These are phyloP conservation scores for Salix purpurea DNA, from an alignment of 345 rosid species.

Conservation along the genomic window DNA sequence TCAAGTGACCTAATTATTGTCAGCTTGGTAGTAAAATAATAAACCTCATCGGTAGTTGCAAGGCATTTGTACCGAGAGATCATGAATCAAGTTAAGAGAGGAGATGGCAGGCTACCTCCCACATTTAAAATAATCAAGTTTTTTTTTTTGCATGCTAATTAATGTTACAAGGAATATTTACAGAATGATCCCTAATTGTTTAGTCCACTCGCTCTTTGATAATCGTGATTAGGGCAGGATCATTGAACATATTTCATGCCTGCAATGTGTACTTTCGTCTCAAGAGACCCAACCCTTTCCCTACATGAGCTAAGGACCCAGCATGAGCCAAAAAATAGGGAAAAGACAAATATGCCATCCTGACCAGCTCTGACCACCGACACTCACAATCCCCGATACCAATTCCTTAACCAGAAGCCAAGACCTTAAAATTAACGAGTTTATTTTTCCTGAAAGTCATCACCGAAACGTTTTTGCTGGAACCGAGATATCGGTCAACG, in stretches of 20 bases:
- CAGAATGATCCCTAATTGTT: neutral
- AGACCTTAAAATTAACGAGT: neutral
- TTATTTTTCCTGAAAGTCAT: neutral
- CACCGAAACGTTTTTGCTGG: neutral
- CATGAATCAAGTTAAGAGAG: neutral
- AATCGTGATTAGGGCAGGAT: neutral
- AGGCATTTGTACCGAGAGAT: neutral
- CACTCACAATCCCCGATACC: neutral
- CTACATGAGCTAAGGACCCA: neutral
- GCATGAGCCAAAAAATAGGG: neutral
- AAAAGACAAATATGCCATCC: conserved; percentile 3
- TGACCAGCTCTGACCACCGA: conserved; percentile 9
- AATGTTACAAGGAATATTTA: neutral
- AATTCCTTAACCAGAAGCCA: neutral
- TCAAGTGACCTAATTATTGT: neutral
- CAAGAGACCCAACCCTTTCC: neutral
- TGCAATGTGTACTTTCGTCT: neutral
- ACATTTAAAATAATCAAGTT: neutral
- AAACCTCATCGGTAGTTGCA: neutral
- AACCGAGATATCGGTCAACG: neutral
- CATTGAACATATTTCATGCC: neutral
- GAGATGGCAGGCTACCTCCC: neutral
- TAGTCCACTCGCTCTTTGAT: too few relatives aligned
- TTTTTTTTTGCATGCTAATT: neutral
- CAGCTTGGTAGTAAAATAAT: neutral